Conservation (phyloP, 179 eudicot genomes). For the Monotropa hypopitys region DNA sequence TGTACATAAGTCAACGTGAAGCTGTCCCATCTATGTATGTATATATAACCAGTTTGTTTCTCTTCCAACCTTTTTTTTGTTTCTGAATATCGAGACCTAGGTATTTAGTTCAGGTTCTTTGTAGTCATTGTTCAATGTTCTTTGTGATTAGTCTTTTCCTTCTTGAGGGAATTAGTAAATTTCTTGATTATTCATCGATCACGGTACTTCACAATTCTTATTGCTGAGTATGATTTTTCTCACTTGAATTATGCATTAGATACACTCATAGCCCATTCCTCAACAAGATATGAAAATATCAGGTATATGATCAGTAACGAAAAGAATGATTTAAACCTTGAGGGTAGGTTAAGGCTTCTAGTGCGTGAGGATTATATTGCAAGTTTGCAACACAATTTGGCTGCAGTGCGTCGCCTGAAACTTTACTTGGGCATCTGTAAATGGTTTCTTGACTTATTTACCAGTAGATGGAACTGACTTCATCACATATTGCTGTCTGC, state of each 20-base stretch:
- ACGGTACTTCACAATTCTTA: neutral
- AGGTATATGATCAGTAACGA: neutral
- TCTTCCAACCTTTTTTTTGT: neutral
- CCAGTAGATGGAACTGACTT: neutral
- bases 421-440: neutral
- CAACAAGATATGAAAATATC: neutral
- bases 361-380: neutral
- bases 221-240: neutral
- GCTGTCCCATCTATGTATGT: slow-evolving; percentile 79
- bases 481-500: neutral
- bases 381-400: neutral
- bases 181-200: neutral
- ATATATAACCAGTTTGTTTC: slow-evolving; percentile 6
- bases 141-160: neutral
- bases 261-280: neutral
- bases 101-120: neutral
- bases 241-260: neutral
- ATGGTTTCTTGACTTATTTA: neutral
- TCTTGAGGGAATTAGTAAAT: neutral
- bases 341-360: neutral
- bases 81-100: neutral
- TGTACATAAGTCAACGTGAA: slow-evolving; percentile 82
- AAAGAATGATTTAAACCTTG: neutral
- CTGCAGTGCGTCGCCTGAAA: neutral
- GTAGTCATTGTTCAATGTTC: neutral